Base-by-base conservation (phyloP, 1,284 basidiomycete genomes). In the Rhodotorula glutinis region DNA sequence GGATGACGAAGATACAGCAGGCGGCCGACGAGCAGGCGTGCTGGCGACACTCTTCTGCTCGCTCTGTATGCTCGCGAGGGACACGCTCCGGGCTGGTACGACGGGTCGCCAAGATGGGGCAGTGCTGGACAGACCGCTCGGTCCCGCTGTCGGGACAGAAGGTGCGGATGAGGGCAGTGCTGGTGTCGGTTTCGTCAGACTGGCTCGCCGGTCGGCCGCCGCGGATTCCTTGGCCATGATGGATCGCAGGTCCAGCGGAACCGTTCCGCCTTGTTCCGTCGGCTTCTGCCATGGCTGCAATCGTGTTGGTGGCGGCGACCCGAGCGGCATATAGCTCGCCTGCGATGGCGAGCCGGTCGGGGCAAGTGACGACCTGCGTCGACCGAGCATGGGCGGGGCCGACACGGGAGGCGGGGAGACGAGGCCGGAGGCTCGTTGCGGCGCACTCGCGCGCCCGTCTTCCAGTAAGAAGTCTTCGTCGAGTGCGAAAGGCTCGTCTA, bases 231-330 rank as follows among this genome's bases (percentile, higher is more conserved):
- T 65, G 71, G 89, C 90, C 85, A 96, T 92, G 69, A 97, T 87
- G 27, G 85, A 82, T 73, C 89, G 87, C 82, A 96, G 86, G 76
- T 95, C 91, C 14, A 87, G 53, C 7, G 69, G 64, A 4, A 58
- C 30, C 19, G 30, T 9, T 44, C 17, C 46, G 11, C 14, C 40
- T 54, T 46, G 38, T 16, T 44, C 49, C 13, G 53, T 29, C 10
- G 63, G 41, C 29, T 56, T 51, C 21, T 65, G 60, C 71, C 71
- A 73, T 1, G 71, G 69, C 62, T 73, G 71, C 5, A 73, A 55
- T 5, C 71, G 64, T n/a, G 56, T 4, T 0, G 71, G 71, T 10
- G 71, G 71, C 3, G 71, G 71, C 23, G 71, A 73, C 2, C 71
- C 71, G 56, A 73, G 68, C 16, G 62, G 44, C 64, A 65, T 73